phyloP scores from a whole-genome alignment of 441 rosid species.

The Adansonia gregorii region DNA sequence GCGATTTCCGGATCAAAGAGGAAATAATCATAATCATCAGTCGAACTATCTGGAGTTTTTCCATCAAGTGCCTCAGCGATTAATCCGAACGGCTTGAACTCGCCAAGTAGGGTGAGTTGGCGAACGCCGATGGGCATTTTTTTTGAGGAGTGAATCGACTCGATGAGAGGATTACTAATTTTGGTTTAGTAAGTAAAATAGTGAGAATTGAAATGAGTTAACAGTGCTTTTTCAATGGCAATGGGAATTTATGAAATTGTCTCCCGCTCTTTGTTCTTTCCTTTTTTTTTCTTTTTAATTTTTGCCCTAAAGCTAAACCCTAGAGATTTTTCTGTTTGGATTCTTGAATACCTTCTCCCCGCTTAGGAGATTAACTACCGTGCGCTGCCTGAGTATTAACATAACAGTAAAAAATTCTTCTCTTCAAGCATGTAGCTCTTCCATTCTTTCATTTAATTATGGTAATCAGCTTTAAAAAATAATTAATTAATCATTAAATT shows the following conservation, averaged over 20 bases:
- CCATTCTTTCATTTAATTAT: too few relatives aligned
- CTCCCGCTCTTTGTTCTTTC: constrained; percentile 31
- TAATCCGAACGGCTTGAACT: constrained; percentile 92
- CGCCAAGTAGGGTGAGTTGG: constrained; percentile 77
- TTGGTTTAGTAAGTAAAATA: constrained; percentile 6
- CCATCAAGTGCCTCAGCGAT: constrained; percentile 88
- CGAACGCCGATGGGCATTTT: constrained; percentile 70
- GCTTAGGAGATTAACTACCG: too few relatives aligned
- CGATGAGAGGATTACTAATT: neutral
- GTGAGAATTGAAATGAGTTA: neutral
- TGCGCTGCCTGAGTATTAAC: too few relatives aligned
- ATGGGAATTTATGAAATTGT: neutral
- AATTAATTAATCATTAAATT: too few relatives aligned
- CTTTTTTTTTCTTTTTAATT: neutral
- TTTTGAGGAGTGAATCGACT: constrained; percentile 13
- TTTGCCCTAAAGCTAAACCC: constrained; percentile 14
- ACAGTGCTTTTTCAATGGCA: neutral
- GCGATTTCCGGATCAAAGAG: constrained; percentile 73
- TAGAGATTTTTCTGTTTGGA: constrained; percentile 30
- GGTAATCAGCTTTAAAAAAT: too few relatives aligned
- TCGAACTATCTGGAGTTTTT: constrained; percentile 45
- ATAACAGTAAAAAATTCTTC: too few relatives aligned
- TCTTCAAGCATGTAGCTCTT: too few relatives aligned
- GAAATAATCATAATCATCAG: constrained; percentile 73
- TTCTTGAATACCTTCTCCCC: neutral